Percentiles rank a stretch among this genome's conserved stretches.
These are phyloP conservation scores for Sarocladium brachiariae DNA, from an alignment of 2,329 filamentous ascomycete species.

Conservation along the genomic window DNA sequence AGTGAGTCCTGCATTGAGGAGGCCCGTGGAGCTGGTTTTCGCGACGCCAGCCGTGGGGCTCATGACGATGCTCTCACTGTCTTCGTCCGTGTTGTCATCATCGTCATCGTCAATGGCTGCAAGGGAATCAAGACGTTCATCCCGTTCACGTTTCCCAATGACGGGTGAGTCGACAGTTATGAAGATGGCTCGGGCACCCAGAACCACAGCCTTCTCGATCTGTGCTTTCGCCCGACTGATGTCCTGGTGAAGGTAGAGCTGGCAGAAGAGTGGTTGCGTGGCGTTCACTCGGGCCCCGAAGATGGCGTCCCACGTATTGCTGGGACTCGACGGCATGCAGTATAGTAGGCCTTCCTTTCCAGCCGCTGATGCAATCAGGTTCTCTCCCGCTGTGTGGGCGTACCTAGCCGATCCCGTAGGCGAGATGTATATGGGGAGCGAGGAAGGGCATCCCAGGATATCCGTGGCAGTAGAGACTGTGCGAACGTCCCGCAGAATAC, in stretches of 20 bases:
- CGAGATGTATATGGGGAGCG: conserved; percentile 51
- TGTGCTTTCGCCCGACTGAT: conserved; percentile 31
- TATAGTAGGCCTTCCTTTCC: neutral
- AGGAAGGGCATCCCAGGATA: conserved; percentile 24
- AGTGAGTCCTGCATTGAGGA: conserved; percentile 1
- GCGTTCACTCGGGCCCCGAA: conserved; percentile 42
- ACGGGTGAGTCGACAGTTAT: conserved; percentile 53
- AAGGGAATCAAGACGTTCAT: conserved; percentile 31
- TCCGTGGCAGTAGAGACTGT: conserved; percentile 15
- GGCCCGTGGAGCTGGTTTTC: neutral
- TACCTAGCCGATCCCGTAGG: conserved; percentile 54
- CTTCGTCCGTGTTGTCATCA: conserved; percentile 31
- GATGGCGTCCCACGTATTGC: conserved; percentile 18
- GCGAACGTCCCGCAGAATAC: conserved; percentile 44
- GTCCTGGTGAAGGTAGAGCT: conserved; percentile 55
- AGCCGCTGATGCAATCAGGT: conserved; percentile 37
- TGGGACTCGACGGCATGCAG: conserved; percentile 5
- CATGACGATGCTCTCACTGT: conserved; percentile 42
- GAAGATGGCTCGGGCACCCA: conserved; percentile 55
- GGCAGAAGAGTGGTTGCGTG: conserved; percentile 18
- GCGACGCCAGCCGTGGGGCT: conserved; percentile 27
- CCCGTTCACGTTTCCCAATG: conserved; percentile 45
- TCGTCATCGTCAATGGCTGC: conserved; percentile 19
- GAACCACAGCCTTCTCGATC: conserved; percentile 53
- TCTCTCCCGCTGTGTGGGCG: conserved; percentile 55